Percentiles rank a stretch among this genome's conserved stretches.
Evolutionary conservation across 208 protist species (phyloP).

Genomic region (Sergeia podlipaevii): DNA sequence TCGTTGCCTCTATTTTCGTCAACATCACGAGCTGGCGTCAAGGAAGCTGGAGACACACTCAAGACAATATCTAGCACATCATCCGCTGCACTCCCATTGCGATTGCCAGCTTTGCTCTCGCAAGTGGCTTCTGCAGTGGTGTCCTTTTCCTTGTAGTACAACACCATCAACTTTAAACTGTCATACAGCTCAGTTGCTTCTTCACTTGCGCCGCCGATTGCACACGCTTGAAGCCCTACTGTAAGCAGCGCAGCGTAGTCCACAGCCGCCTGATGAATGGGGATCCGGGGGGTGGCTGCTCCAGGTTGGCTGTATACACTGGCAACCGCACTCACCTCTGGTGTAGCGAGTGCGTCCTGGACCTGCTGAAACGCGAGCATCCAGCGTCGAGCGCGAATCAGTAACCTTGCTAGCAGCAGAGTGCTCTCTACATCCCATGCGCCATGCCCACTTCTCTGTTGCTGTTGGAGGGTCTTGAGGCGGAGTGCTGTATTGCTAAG

Average conservation of each 20-base stretch:
- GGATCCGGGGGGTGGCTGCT: not conserved
- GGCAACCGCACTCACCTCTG: not conserved
- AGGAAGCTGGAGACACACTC: conserved; percentile 1
- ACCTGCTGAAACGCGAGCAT: conserved; percentile 40
- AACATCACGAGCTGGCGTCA: not conserved
- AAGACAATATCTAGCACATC: conserved; percentile 5
- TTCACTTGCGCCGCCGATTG: conserved; percentile 53
- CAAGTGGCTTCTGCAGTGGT: not conserved
- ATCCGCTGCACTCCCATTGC: not conserved
- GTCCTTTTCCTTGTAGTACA: not conserved
- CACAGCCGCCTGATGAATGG: conserved; percentile 5
- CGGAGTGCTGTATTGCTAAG: conserved; percentile 67
- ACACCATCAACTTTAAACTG: conserved; percentile 26
- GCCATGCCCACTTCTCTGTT: conserved; percentile 11
- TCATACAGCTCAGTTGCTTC: conserved; percentile 49
- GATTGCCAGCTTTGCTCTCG: not conserved
- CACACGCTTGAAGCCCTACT: conserved; percentile 51
- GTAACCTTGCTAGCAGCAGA: conserved; percentile 39
- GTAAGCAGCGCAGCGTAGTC: conserved; percentile 36
- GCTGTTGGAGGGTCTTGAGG: conserved; percentile 25
- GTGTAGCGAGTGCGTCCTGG: conserved; percentile 26
- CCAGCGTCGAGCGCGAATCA: conserved; percentile 65
- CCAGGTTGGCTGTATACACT: not conserved
- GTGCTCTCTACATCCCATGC: conserved; percentile 38
- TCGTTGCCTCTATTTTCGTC: not conserved